Evolutionary conservation across 2,329 filamentous ascomycete species (phyloP).

Genomic region (Aaosphaeria pasadenensis): DNA sequence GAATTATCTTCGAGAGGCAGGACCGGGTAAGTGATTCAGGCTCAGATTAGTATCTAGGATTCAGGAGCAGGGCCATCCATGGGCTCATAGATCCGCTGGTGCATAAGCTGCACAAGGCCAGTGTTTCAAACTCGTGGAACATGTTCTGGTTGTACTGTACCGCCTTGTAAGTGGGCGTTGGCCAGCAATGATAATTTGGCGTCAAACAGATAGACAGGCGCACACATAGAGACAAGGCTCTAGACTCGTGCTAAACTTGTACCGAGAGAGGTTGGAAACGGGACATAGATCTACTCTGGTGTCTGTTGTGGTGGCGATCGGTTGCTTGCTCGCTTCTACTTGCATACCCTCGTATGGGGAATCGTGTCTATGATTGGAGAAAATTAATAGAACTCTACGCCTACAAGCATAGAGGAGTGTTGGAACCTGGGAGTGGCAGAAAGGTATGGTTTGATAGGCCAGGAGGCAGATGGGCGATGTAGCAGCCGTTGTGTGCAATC

Average conservation of each 20-base stretch:
- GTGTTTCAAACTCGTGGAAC: constrained; percentile 6
- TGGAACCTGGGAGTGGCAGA: not conserved
- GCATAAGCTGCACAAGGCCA: constrained; percentile 4
- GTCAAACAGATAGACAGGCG: too few species aligned
- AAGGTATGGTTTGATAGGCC: not conserved
- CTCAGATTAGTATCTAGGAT: constrained; percentile 5
- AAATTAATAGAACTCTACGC: too few species aligned
- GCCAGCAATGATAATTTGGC: not conserved
- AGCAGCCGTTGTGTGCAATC: too few species aligned
- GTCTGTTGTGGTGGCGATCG: too few species aligned
- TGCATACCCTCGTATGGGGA: too few species aligned
- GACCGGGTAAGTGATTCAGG: constrained; percentile 11
- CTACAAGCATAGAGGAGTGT: too few species aligned
- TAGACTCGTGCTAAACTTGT: not conserved
- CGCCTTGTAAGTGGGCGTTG: not conserved
- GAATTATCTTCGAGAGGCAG: not conserved
- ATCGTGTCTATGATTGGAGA: too few species aligned
- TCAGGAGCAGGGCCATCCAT: constrained; percentile 9
- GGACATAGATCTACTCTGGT: too few species aligned
- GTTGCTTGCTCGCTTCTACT: too few species aligned
- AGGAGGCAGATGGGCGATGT: not conserved
- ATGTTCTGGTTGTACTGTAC: not conserved
- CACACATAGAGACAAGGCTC: not conserved
- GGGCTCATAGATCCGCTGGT: constrained; percentile 5
- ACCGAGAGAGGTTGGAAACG: constrained; percentile 4